These are phyloP conservation scores for Melaleuca alternifolia DNA, from an alignment of 345 rosid genomes.

Conservation along the genomic window DNA sequence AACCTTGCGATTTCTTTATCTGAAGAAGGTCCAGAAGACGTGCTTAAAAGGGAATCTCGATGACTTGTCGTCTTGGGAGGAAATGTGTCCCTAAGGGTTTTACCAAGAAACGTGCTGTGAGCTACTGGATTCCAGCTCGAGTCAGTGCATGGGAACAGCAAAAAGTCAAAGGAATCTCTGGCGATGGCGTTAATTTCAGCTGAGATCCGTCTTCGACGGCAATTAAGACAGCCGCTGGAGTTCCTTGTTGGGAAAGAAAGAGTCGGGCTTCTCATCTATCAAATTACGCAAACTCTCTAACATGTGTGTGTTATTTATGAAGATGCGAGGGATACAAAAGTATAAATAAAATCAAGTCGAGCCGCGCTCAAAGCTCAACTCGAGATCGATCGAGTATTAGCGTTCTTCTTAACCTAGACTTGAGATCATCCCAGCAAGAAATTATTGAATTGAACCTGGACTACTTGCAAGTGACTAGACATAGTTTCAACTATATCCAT, in stretches of 20 bases:
- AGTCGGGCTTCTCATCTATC: neutral
- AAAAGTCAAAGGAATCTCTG: neutral
- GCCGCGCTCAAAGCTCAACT: neutral
- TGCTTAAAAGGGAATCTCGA: neutral
- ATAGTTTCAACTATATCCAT: neutral
- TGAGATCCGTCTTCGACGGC: neutral
- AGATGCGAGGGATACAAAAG: no score
- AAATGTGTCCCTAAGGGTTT: neutral
- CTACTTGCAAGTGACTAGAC: neutral
- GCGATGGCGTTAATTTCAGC: neutral
- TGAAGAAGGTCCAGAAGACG: neutral
- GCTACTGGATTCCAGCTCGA: neutral
- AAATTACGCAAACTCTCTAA: neutral
- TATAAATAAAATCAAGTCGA: no score
- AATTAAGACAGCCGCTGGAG: neutral
- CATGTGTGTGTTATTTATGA: neutral
- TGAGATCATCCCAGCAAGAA: neutral
- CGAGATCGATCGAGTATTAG: neutral
- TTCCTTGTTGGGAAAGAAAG: neutral
- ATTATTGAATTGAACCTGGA: neutral
- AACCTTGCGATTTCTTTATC: neutral
- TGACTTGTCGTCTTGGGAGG: neutral
- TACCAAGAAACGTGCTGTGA: neutral
- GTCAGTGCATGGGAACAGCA: neutral
- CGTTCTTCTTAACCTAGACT: no score